These are phyloP conservation scores for Diutina rugosa DNA, from an alignment of 1,139 yeast genomes.

Conservation along the genomic window DNA sequence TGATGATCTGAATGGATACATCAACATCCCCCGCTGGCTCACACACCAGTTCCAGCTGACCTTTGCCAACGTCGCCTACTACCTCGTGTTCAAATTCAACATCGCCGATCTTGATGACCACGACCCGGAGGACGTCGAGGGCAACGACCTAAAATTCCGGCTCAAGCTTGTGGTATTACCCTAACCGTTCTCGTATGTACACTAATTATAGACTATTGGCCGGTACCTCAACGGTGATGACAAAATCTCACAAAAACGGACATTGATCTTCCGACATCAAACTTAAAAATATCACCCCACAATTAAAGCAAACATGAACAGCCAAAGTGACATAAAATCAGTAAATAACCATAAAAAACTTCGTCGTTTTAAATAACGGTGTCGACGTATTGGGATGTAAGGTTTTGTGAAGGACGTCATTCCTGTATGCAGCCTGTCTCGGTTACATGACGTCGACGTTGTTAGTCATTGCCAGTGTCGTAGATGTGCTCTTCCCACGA, in stretches of 20 bases:
- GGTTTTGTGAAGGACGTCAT: neutral
- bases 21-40: neutral
- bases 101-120: neutral
- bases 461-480: neutral
- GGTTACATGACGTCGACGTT: neutral
- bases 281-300: too few species aligned
- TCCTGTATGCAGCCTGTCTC: neutral
- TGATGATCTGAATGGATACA: neutral
- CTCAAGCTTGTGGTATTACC: neutral
- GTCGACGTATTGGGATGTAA: neutral
- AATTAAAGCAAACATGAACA: too few species aligned
- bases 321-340: too few species aligned
- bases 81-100: slow-evolving; percentile 1
- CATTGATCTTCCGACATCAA: too few species aligned
- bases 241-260: too few species aligned
- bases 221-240: too few species aligned
- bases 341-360: too few species aligned
- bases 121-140: neutral
- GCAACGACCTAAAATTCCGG: neutral
- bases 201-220: neutral
- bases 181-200: neutral
- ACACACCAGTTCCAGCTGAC: slow-evolving; percentile 1
- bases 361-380: too few species aligned
- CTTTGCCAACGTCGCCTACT: neutral
- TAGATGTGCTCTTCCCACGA: neutral